Evolutionary conservation across 1,139 yeast species (phyloP), one percentile per base, ranked within the genome.

Genomic region (Diutina sp.): DNA sequence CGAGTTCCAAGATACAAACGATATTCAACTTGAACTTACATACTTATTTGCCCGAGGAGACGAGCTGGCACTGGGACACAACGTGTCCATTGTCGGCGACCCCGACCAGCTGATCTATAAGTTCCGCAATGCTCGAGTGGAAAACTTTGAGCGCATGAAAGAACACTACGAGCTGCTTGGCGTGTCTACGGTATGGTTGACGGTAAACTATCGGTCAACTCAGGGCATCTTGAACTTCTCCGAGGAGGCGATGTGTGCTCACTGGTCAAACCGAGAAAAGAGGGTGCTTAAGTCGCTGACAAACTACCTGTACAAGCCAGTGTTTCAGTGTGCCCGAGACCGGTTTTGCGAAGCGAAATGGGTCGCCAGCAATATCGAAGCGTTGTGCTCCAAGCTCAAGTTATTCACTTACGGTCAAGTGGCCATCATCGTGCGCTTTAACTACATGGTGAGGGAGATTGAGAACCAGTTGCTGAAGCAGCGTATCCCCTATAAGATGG

Each of bases 101-200:
- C 96, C 97, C 0, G 97, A 93, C 68, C 98, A 93, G 68, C 85
- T 96, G 65, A 93, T 93, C 35, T 93, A 93, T 66, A 90, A 85
- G 0, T 91, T 91, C 62, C 74, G 99, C 60, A 84, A 87, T 62
- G 97, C 98, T 0, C 83, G 83, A 51, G 76, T 85, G 0, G 72
- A 73, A 16, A 90, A 89, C 64, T 89, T 93, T 63, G 70, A 69
- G 46, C 72, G 73, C 12, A 84, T 93, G 90, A 56, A 58, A 16
- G 46, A 30, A 8, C 55, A 58, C 51, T 61, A 60, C 57, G 64
- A 68, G 0, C 46, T 44, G 54, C 54, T 35, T 14, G 58, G 62
- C 1, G 66, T 73, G 28, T 58, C 63, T 4, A 61, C 67, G 7
- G 72, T 85, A 1, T 69, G 78, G 8, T 72, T 93, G 57, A 75